Evolutionary conservation across 2,329 filamentous ascomycete genomes (phyloP).

Genomic region (Venturiaceae sp.): DNA sequence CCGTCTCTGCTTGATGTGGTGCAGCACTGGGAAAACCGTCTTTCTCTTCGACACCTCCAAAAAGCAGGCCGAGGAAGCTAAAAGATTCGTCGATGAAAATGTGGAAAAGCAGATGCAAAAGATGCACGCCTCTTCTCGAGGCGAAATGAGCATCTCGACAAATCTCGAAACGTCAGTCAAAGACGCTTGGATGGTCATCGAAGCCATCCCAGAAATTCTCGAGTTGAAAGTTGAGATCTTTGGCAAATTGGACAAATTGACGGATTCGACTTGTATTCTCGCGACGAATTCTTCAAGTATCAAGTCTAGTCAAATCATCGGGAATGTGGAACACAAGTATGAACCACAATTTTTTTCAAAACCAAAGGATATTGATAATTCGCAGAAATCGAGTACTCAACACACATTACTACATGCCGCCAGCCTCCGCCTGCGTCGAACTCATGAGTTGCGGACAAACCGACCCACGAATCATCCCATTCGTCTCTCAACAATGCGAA

Average conservation of each 20-base stretch:
- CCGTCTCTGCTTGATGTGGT: background rate
- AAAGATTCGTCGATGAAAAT: background rate
- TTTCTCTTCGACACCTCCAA: background rate
- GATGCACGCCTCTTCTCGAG: background rate
- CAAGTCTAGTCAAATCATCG: conserved; percentile 40
- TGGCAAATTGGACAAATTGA: conserved; percentile 32
- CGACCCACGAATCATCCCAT: conserved; percentile 31
- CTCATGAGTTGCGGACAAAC: conserved; percentile 44
- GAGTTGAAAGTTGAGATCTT: conserved; percentile 40
- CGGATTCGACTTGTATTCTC: conserved; percentile 38
- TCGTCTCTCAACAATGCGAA: conserved; percentile 30
- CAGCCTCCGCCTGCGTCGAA: conserved; percentile 35
- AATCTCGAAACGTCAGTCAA: conserved; percentile 30
- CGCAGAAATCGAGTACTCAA: conserved; percentile 35
- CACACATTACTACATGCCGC: conserved; percentile 42
- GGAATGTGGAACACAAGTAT: conserved; percentile 23
- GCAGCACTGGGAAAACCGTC: background rate
- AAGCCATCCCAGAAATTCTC: conserved; percentile 42
- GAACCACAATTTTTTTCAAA: background rate
- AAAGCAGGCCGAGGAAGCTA: background rate
- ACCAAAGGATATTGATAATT: background rate
- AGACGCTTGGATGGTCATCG: conserved; percentile 44
- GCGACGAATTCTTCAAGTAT: conserved; percentile 44
- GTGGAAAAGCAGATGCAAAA: background rate
- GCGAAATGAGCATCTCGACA: conserved; percentile 15